Evolutionary conservation across 139 green algal genomes (phyloP).

Genomic region (Closterium sp.): DNA sequence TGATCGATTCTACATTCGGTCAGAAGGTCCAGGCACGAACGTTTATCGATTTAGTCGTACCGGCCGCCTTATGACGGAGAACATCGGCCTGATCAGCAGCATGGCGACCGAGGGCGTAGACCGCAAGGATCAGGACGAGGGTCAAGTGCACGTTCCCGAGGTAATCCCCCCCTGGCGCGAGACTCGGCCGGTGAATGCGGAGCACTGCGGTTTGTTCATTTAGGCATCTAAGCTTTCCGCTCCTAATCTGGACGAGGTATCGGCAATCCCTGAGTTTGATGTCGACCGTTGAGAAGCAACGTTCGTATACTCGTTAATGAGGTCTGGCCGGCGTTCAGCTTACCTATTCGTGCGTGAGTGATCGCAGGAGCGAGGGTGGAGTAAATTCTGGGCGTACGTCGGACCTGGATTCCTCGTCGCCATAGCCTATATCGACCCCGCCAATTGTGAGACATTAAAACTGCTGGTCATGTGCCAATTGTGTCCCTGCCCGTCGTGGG

Average conservation of each 20-base stretch:
- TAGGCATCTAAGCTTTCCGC: too few species aligned
- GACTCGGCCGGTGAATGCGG: not conserved
- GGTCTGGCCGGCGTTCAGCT: not conserved
- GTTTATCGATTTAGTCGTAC: not conserved
- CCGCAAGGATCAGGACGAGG: not conserved
- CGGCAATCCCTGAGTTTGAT: not conserved
- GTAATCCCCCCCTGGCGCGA: not conserved
- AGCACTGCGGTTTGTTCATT: not conserved
- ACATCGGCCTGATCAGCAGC: not conserved
- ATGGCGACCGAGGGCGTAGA: not conserved
- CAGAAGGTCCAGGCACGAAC: not conserved
- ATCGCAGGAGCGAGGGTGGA: constrained; percentile 23
- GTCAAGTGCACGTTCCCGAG: not conserved
- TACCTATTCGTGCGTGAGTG: not conserved
- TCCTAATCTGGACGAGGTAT: too few species aligned
- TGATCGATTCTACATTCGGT: not conserved
- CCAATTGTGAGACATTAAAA: constrained; percentile 63
- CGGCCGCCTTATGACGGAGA: not conserved
- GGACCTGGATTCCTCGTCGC: constrained; percentile 82
- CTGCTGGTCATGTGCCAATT: not conserved
- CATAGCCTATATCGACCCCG: constrained; percentile 89
- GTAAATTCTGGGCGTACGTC: constrained; percentile 60
- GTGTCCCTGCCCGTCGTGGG: too few species aligned
- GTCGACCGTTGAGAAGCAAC: not conserved
- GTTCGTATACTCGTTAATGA: not conserved